Percentiles rank a stretch among this genome's conserved stretches.
These are phyloP conservation scores for Aspergillus haitiensis DNA, from an alignment of 495 filamentous ascomycete species.

Conservation along the genomic window DNA sequence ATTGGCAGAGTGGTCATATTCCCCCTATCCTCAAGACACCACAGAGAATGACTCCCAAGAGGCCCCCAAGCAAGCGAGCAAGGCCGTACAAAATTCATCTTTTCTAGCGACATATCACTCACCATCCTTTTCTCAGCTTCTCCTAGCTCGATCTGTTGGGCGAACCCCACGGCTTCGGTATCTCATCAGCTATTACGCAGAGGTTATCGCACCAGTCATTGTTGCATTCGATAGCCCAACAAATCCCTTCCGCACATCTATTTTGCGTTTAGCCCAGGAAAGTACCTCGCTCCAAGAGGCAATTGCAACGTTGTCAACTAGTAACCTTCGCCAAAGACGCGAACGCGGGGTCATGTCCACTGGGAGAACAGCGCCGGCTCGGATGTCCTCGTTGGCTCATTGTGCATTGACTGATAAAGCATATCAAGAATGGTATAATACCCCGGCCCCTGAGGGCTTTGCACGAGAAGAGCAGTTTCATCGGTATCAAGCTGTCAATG, in stretches of 20 bases:
- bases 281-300: constrained; percentile 87
- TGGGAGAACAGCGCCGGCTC: constrained; percentile 44
- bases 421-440: constrained; percentile 39
- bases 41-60: background rate
- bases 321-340: constrained; percentile 65
- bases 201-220: constrained; percentile 85
- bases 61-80: background rate
- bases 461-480: constrained; percentile 77
- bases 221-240: constrained; percentile 84
- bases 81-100: background rate
- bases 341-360: constrained; percentile 44
- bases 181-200: constrained; percentile 68
- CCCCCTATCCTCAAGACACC: background rate
- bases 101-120: constrained; percentile 32
- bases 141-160: constrained; percentile 49
- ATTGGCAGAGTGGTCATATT: constrained; percentile 2
- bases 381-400: constrained; percentile 54
- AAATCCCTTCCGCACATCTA: constrained; percentile 82
- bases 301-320: constrained; percentile 84
- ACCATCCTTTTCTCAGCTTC: constrained; percentile 46
- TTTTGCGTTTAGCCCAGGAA: constrained; percentile 72
- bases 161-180: constrained; percentile 58
- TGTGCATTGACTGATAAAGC: constrained; percentile 44
- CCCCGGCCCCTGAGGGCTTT: constrained; percentile 36
- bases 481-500: constrained; percentile 74